Percentiles rank a stretch among this genome's conserved stretches.
Evolutionary conservation across 148 eudicot genomes (phyloP).

Genomic region (Pharnaceum exiguum): DNA sequence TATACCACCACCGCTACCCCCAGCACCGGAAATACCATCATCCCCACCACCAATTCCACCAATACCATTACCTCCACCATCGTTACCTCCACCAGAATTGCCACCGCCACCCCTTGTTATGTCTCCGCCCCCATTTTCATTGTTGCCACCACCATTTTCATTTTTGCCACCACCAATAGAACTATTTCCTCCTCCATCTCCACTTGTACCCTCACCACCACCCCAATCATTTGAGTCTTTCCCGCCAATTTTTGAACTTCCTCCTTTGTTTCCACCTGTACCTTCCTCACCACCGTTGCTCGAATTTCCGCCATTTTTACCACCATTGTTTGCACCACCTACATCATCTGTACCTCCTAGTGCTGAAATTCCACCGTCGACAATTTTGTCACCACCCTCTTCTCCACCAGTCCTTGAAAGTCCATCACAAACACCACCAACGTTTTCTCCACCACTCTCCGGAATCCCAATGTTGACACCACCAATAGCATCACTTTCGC

Average conservation of each 20-base stretch:
- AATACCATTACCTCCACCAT: constrained; percentile 4
- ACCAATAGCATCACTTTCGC: neutral
- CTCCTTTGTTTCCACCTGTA: neutral
- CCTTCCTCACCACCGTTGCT: neutral
- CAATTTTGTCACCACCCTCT: neutral
- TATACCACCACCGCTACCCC: constrained; percentile 1
- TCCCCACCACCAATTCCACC: constrained; percentile 19
- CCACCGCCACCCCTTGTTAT: constrained; percentile 2
- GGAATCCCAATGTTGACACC: neutral
- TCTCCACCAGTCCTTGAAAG: neutral
- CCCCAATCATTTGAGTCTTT: no score
- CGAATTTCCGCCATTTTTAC: neutral
- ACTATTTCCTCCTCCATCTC: neutral
- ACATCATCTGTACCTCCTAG: neutral
- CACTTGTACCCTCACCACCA: neutral
- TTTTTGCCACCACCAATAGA: neutral
- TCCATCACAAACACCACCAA: neutral
- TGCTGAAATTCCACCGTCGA: no score
- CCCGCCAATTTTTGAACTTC: no score
- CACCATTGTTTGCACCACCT: neutral
- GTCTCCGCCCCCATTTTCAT: neutral
- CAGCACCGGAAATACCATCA: neutral
- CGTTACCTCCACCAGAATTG: neutral
- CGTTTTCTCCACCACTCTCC: constrained; percentile 6
- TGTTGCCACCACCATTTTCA: constrained; percentile 1